A percentile compares a stretch with the other conserved stretches of the same genome.
These are phyloP conservation scores for Pleurotus citrinopileatus DNA, from an alignment of 768 basidiomycete species.

Conservation along the genomic window DNA sequence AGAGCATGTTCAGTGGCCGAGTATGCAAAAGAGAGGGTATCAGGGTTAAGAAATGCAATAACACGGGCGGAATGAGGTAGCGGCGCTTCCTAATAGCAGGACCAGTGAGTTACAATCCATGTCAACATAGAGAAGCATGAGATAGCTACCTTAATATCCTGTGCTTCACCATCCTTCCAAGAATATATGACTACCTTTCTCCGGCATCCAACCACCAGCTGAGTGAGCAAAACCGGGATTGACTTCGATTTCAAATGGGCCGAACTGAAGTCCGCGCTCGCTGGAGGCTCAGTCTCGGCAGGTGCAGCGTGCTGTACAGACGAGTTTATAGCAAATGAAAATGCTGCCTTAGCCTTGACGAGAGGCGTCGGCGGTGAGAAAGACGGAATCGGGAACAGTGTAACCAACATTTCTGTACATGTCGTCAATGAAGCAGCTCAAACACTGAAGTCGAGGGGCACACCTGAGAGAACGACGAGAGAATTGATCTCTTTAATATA, in stretches of 20 bases:
- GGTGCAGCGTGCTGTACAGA: constrained; percentile 44
- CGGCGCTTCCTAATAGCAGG: constrained; percentile 78
- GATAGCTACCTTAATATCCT: constrained; percentile 61
- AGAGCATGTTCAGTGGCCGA: constrained; percentile 76
- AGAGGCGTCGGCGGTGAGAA: constrained; percentile 71
- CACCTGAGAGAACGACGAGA: constrained; percentile 82
- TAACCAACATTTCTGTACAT: constrained; percentile 62
- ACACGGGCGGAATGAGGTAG: constrained; percentile 90
- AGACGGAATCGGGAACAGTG: constrained; percentile 73
- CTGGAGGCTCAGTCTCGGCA: constrained; percentile 19
- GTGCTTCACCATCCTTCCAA: constrained; percentile 83
- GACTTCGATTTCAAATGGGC: constrained; percentile 28
- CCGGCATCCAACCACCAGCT: constrained; percentile 81
- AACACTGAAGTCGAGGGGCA: not conserved
- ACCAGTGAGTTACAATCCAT: too few species aligned
- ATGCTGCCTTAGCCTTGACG: constrained; percentile 72
- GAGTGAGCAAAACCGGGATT: constrained; percentile 69
- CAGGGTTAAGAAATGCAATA: constrained; percentile 67
- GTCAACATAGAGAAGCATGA: not conserved
- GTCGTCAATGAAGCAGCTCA: not conserved
- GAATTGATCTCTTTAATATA: constrained; percentile 85
- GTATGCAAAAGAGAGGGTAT: constrained; percentile 72
- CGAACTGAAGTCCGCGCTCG: constrained; percentile 25
- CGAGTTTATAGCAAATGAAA: constrained; percentile 78
- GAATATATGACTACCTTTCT: constrained; percentile 82